Base-by-base conservation (phyloP, 208 protist species). In the Crithidia expoeki region DNA sequence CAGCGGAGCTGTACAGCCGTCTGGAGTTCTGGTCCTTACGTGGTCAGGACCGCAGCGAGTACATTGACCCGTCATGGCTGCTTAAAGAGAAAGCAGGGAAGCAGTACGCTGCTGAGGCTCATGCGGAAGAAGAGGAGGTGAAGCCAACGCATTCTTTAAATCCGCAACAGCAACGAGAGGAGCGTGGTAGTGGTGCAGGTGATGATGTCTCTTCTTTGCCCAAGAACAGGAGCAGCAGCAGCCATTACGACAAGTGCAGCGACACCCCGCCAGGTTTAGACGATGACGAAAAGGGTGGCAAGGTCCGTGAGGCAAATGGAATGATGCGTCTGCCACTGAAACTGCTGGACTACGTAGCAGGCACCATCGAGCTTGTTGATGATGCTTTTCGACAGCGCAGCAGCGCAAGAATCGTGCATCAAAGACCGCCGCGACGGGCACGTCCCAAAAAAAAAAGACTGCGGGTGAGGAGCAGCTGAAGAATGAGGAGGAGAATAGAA, bases 11-110 rank as follows among this genome's bases (percentile, higher is more conserved):
- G 1, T 79, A 80, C 64, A 72, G 76, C 4, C 85, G 86, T 0
- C 30, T 95, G 21, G 74, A 83, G 42, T 93, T 92, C 56, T 95
- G 90, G 90, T 83, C 72, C 33, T 64, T 83, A 44, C 84, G 87
- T 16, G 90, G 90, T 0, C 79, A 88, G 60, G 75, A 74, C 51
- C 79, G 85, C 4, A 62, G 73, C 23, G 74, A 74, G 19, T 89
- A 84, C 63, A 33, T 78, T 9, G 72, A 83, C 33, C 56, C 51
- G 9, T 70, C 63, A n/a, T 72, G 67, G 65, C 34, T 17, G 53
- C 60, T n/a, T n/a, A n/a, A n/a, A n/a, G n/a, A n/a, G n/a, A n/a
- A n/a, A n/a, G n/a, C n/a, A n/a, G n/a, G n/a, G 50, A 19, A 23
- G 25, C 5, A 34, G 23, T 30, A 52, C 47, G 44, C n/a, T n/a